phyloP scores from a whole-genome alignment of 257 asterid genomes.

The Solanum sitiens region DNA sequence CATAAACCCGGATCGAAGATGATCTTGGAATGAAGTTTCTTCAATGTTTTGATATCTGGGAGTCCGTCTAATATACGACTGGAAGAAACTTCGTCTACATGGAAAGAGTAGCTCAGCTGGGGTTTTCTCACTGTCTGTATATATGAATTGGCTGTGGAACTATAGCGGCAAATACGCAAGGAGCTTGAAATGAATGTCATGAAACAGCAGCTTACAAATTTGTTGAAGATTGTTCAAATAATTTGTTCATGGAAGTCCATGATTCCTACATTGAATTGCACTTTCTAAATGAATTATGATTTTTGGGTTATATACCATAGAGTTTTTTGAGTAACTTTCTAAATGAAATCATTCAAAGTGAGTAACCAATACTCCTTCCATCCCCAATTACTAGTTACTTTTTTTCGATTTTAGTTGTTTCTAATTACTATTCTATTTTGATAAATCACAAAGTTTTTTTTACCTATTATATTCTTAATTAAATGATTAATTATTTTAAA shows the following conservation, averaged over 20 bases:
- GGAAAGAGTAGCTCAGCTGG: neutral
- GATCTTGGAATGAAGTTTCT: slow-evolving; percentile 43
- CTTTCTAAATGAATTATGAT: too few relatives aligned
- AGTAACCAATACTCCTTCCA: too few relatives aligned
- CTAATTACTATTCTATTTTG: too few relatives aligned
- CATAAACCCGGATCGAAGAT: slow-evolving; percentile 28
- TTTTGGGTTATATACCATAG: too few relatives aligned
- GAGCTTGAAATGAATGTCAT: neutral
- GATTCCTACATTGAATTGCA: neutral
- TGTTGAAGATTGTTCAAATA: neutral
- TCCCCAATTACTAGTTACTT: too few relatives aligned
- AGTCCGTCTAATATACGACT: slow-evolving; percentile 28
- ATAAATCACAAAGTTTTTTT: too few relatives aligned
- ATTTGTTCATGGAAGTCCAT: neutral
- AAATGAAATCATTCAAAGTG: too few relatives aligned
- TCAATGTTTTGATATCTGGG: slow-evolving; percentile 44
- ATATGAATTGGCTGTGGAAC: slow-evolving; percentile 11
- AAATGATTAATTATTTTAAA: too few relatives aligned
- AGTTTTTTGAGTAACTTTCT: too few relatives aligned
- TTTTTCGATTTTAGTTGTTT: too few relatives aligned
- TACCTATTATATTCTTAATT: too few relatives aligned
- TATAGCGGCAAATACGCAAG: slow-evolving; percentile 26
- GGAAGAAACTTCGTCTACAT: slow-evolving; percentile 1
- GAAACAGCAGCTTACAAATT: neutral
- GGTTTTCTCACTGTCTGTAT: neutral